Percentiles rank a stretch among this genome's conserved stretches.
These are phyloP conservation scores for Ilex aquifolium DNA, from an alignment of 257 asterid species.

Conservation along the genomic window DNA sequence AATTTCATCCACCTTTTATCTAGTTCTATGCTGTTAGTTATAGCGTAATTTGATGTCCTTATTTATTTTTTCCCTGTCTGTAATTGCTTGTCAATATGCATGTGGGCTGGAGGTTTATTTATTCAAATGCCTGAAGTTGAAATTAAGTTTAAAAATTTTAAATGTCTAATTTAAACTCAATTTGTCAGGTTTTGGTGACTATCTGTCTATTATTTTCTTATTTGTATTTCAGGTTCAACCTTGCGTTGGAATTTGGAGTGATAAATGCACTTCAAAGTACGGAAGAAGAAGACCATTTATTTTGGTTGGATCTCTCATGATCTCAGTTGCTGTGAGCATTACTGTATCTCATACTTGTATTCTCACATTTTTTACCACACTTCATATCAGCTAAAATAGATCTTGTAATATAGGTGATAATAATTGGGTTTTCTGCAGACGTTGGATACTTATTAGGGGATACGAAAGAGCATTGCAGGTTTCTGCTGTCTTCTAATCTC, in stretches of 20 bases:
- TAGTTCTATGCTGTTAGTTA: too few species aligned
- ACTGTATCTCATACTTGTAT: conserved; percentile 10
- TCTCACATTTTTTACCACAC: conserved; percentile 10
- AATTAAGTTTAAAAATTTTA: not conserved
- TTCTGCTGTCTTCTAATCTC: conserved; percentile 18
- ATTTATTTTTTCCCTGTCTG: too few species aligned
- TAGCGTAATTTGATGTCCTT: too few species aligned
- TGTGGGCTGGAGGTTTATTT: too few species aligned
- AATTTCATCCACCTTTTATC: too few species aligned
- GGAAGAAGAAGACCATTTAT: conserved; percentile 92
- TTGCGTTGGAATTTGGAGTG: conserved; percentile 99
- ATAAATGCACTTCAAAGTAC: conserved; percentile 82
- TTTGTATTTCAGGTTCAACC: conserved; percentile 84
- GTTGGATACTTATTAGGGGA: conserved; percentile 94
- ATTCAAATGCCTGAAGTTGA: not conserved
- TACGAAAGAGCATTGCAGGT: conserved; percentile 99
- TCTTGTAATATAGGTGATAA: conserved; percentile 60
- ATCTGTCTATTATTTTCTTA: conserved; percentile 9
- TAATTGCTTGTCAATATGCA: too few species aligned
- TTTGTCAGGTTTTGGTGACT: not conserved
- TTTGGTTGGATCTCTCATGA: conserved; percentile 81
- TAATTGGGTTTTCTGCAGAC: conserved; percentile 98
- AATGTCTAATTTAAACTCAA: not conserved
- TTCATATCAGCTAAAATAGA: conserved; percentile 34
- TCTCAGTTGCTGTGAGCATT: conserved; percentile 68